Percentiles rank a stretch among this genome's conserved stretches.
phyloP scores from a whole-genome alignment of 202 grass and related monocot genomes.

The Musa balbisiana region DNA sequence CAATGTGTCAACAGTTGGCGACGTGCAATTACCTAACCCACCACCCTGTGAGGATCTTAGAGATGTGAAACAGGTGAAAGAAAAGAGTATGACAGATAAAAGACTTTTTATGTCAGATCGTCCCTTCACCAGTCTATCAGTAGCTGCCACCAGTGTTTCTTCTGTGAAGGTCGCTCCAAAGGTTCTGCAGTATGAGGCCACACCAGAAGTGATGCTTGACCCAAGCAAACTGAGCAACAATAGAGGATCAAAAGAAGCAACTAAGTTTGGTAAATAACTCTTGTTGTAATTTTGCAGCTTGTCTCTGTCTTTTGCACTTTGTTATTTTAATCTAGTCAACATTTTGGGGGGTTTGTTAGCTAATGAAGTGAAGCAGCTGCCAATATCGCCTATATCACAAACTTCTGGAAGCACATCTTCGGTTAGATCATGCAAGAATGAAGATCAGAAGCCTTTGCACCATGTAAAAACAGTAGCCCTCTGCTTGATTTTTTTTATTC shows the following conservation, averaged over 20 bases:
- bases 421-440: slow-evolving; percentile 14
- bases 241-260: slow-evolving; percentile 38
- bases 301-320: neutral
- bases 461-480: neutral
- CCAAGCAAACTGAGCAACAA: slow-evolving; percentile 32
- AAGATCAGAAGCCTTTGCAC: slow-evolving; percentile 13
- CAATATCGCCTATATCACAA: slow-evolving; percentile 27
- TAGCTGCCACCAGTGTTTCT: slow-evolving; percentile 27
- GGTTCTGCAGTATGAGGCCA: neutral
- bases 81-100: slow-evolving; percentile 42
- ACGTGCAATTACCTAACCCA: slow-evolving; percentile 34
- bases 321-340: neutral
- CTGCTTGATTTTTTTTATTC: neutral
- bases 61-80: slow-evolving; percentile 34
- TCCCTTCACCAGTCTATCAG: slow-evolving; percentile 34
- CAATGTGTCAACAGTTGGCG: slow-evolving; percentile 35
- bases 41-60: slow-evolving; percentile 38
- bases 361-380: slow-evolving; percentile 49
- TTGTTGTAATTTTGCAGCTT: neutral
- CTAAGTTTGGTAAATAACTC: slow-evolving; percentile 29
- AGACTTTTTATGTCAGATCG: slow-evolving; percentile 48
- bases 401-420: slow-evolving; percentile 24
- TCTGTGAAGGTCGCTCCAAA: slow-evolving; percentile 35
- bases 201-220: slow-evolving; percentile 18
- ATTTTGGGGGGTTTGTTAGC: slow-evolving; percentile 24